Evolutionary conservation across 1,139 yeast species (phyloP), one percentile per base, ranked within the genome.

Genomic region (Suhomyces panamericanus): DNA sequence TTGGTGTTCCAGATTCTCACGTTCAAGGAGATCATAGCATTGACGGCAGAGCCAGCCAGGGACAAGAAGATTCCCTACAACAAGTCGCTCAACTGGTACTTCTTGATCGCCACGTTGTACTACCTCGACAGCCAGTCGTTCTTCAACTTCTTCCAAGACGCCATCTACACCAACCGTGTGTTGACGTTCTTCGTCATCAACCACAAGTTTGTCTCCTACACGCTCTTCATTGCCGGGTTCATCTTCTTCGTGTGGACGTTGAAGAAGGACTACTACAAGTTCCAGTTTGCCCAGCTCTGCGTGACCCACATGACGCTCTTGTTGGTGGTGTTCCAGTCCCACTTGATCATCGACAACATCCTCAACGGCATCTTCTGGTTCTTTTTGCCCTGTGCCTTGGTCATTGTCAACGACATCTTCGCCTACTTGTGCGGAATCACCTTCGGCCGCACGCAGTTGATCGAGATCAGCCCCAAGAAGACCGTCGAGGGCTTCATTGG

Each of bases 401-500:
- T 93, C 40, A 88, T 93, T 55, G 87, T 90, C 47, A 93, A 93
- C 64, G 99, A 93, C 63, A 90, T 91, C 44, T 91, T 90, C 75
- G 99, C 99, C 30, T 93, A 93, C 63, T 74, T 93, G 48, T 93
- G 98, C 70, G 99, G 99, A 41, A 93, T 93, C 55, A 88, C 98
- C 1, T 90, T 93, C 69, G 99, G 99, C 42, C 81, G 78, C 52
- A 91, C 98, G 39, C 96, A 88, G 62, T 80, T 93, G 59, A 89
- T 95, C 58, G 91, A 87, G 47, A 88, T 93, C 53, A 88, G 96
- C 13, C 99, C 99, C 42, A 93, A 93, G 67, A 93, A 93, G 70
- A 93, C 99, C 1, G 91, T 91, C 24, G 99, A 93, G 69, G 99
- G 99, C 3, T 93, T 93, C 61, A 70, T 91, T 38, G 99, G 99